Evolutionary conservation across 139 green algal genomes (phyloP).

Genomic region (Gonium pectorale): DNA sequence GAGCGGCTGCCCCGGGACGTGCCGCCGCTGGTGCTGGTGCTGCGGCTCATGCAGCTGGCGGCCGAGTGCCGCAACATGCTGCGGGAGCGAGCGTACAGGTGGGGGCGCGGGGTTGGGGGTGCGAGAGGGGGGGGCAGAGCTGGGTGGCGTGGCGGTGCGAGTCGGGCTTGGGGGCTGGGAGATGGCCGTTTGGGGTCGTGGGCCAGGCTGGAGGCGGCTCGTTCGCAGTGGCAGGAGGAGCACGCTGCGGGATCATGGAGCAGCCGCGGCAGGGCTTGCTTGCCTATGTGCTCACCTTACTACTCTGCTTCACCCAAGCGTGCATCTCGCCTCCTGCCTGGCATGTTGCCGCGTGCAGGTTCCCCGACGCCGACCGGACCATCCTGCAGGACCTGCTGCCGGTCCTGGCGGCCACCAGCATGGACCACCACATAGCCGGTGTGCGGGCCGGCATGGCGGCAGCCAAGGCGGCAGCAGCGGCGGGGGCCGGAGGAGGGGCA

Average conservation of each 20-base stretch:
- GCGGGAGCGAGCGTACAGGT: slow-evolving; percentile 57
- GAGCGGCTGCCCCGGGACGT: slow-evolving; percentile 66
- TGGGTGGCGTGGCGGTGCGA: no score
- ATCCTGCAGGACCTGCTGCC: slow-evolving; percentile 55
- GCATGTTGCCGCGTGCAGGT: slow-evolving; percentile 11
- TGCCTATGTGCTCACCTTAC: no score
- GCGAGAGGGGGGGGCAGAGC: no score
- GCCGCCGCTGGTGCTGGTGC: slow-evolving; percentile 67
- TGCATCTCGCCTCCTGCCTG: neutral
- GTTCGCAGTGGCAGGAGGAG: no score
- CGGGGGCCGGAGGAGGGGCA: neutral
- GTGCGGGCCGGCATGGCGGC: neutral
- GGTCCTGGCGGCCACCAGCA: slow-evolving; percentile 1
- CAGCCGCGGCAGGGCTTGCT: no score
- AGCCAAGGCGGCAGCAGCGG: neutral
- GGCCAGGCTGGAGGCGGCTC: no score
- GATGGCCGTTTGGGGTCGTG: no score
- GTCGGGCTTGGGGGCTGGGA: no score
- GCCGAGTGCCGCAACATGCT: slow-evolving; percentile 53
- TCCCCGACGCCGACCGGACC: slow-evolving; percentile 41
- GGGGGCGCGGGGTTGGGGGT: neutral
- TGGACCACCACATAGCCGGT: slow-evolving; percentile 21
- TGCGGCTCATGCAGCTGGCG: slow-evolving; percentile 76
- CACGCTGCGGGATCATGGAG: no score
- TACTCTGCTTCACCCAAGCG: neutral